These are phyloP conservation scores for Populus hybrid DNA, from an alignment of 441 rosid genomes.

Conservation along the genomic window DNA sequence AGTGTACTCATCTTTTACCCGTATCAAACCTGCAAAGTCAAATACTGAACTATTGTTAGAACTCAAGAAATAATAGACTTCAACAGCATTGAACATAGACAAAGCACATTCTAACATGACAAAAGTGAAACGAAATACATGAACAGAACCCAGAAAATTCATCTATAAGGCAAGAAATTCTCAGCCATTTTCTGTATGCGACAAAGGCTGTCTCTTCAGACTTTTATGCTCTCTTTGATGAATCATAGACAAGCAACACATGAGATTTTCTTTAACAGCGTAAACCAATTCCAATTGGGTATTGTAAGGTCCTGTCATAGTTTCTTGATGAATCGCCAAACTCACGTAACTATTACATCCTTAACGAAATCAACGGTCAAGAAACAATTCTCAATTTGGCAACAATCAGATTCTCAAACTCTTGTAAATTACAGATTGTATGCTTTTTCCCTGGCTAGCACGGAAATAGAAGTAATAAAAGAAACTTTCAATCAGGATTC, in stretches of 20 bases:
- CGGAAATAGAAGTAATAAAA: not conserved
- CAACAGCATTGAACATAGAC: not conserved
- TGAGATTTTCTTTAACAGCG: not conserved
- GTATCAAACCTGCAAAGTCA: constrained; percentile 19
- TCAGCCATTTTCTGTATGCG: not conserved
- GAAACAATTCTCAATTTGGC: not conserved
- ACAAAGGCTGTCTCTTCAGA: not conserved
- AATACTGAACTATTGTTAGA: not conserved
- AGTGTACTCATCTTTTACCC: constrained; percentile 66
- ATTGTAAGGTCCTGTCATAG: not conserved
- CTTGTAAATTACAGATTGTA: not conserved
- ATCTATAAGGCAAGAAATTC: not conserved
- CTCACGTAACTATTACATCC: not conserved
- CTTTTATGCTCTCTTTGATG: not conserved
- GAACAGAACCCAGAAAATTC: not conserved
- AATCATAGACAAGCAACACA: not conserved
- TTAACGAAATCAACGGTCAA: not conserved
- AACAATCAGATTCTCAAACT: not conserved
- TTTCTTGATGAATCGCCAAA: not conserved
- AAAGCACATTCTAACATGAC: not conserved
- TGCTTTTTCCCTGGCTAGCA: not conserved
- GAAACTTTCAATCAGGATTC: not conserved
- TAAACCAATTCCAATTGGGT: not conserved
- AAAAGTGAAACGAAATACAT: not conserved
- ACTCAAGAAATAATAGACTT: constrained; percentile 2